Conservation (phyloP, 192 early-diverging fungal species). For the Coemansia sp. region DNA sequence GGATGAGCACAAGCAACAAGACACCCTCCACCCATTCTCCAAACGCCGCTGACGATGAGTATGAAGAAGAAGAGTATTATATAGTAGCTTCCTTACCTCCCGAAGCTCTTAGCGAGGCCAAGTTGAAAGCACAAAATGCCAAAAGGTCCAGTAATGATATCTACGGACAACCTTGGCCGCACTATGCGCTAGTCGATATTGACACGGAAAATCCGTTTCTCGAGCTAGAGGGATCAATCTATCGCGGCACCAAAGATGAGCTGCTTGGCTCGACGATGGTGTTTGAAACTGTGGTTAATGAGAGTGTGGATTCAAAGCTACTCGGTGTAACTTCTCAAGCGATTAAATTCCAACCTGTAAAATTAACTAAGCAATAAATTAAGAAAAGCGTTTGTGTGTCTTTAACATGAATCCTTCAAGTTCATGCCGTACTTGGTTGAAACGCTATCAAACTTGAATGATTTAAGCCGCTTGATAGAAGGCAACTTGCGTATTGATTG, state of each 20-base stretch:
- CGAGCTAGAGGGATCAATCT: constrained; percentile 42
- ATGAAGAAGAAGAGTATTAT: constrained; percentile 33
- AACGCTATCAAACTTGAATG: no score
- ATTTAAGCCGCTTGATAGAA: no score
- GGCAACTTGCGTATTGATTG: no score
- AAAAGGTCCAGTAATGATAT: not conserved
- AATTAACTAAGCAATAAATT: constrained; percentile 8
- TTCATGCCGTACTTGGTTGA: no score
- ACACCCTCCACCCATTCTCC: no score
- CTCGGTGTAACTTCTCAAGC: constrained; percentile 29
- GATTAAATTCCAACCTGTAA: constrained; percentile 27
- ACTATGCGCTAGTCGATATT: constrained; percentile 41
- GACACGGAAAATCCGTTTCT: constrained; percentile 38
- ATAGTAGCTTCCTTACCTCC: constrained; percentile 31
- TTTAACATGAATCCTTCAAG: not conserved
- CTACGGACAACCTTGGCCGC: not conserved
- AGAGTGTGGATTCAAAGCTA: constrained; percentile 12
- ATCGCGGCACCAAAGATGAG: constrained; percentile 32
- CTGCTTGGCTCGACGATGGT: constrained; percentile 37
- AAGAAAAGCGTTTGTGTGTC: not conserved
- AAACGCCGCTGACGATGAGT: constrained; percentile 21
- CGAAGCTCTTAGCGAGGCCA: constrained; percentile 5
- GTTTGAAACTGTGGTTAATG: constrained; percentile 23
- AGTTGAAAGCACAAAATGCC: not conserved
- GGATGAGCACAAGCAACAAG: no score